Percentiles rank a stretch among this genome's conserved stretches.
Evolutionary conservation across 768 basidiomycete species (phyloP).

Genomic region (Boletellus ananas): DNA sequence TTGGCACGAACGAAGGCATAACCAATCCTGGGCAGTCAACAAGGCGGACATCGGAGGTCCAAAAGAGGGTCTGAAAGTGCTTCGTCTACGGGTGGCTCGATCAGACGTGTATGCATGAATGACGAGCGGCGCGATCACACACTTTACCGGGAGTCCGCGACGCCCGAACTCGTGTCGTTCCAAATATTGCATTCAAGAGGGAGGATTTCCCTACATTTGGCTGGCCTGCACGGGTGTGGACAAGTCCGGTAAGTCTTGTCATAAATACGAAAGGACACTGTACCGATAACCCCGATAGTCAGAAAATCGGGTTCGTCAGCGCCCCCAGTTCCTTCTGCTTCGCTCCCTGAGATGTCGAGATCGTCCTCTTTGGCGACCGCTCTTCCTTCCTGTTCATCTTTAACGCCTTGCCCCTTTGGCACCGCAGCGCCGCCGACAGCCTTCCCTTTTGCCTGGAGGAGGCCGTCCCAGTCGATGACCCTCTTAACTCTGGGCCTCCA

Average conservation of each 20-base stretch:
- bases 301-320: constrained; percentile 46
- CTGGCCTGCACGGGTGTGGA: constrained; percentile 50
- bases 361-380: constrained; percentile 22
- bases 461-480: constrained; percentile 71
- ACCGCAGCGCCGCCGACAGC: constrained; percentile 41
- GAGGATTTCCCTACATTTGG: constrained; percentile 97
- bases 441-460: constrained; percentile 42
- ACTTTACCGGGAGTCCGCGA: constrained; percentile 88
- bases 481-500: constrained; percentile 68
- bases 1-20: constrained; percentile 76
- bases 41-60: constrained; percentile 80
- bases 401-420: constrained; percentile 23
- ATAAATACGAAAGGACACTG: not conserved
- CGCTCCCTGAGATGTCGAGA: constrained; percentile 6
- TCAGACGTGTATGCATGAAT: not conserved
- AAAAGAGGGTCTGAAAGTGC: constrained; percentile 92
- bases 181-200: constrained; percentile 88
- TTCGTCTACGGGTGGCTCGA: constrained; percentile 58
- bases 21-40: constrained; percentile 97
- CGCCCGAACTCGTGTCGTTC: constrained; percentile 69
- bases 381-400: constrained; percentile 7
- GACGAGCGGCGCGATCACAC: not conserved
- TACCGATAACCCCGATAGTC: constrained; percentile 81
- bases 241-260: not conserved
- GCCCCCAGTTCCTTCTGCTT: constrained; percentile 15